These are phyloP conservation scores for Myxozyma melibiosi DNA, from an alignment of 805 yeast genomes.

Conservation along the genomic window DNA sequence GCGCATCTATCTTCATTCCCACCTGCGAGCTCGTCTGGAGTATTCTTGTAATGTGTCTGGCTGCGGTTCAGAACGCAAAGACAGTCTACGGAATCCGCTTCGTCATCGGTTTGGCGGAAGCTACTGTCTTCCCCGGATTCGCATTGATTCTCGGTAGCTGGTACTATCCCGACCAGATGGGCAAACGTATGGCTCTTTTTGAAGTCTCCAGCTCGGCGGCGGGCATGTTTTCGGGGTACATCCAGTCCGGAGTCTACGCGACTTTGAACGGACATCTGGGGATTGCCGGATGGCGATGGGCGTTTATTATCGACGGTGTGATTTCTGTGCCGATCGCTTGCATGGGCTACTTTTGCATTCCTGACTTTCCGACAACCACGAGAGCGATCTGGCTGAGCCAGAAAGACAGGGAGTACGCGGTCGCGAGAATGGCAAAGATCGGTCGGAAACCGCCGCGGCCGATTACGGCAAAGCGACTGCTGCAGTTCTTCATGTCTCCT, in stretches of 20 bases:
- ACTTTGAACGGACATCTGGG: slow-evolving; percentile 56
- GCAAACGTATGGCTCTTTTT: slow-evolving; percentile 61
- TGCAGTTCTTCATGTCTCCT: slow-evolving; percentile 13
- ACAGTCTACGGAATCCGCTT: slow-evolving; percentile 60
- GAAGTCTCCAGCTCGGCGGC: slow-evolving; percentile 67
- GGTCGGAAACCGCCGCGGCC: slow-evolving; percentile 24
- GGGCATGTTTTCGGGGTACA: slow-evolving; percentile 60
- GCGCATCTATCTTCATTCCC: slow-evolving; percentile 57
- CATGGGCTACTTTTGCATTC: slow-evolving; percentile 37
- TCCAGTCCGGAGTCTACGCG: slow-evolving; percentile 60
- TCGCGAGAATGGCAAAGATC: slow-evolving; percentile 23
- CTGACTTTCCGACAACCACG: slow-evolving; percentile 28
- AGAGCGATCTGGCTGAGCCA: slow-evolving; percentile 19
- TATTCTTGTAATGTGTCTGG: slow-evolving; percentile 58
- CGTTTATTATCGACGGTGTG: slow-evolving; percentile 65
- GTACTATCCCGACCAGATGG: slow-evolving; percentile 59
- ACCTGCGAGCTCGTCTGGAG: slow-evolving; percentile 68
- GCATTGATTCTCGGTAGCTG: slow-evolving; percentile 64
- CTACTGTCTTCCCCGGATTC: slow-evolving; percentile 51
- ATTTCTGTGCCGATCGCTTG: slow-evolving; percentile 51
- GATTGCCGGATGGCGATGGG: slow-evolving; percentile 71
- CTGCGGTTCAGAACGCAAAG: slow-evolving; percentile 48
- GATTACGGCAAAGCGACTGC: slow-evolving; percentile 12
- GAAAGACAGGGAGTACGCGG: slow-evolving; percentile 16
- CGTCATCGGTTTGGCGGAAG: slow-evolving; percentile 69